phyloP scores from a whole-genome alignment of 495 filamentous ascomycete species.

The Delitschia confertaspora region DNA sequence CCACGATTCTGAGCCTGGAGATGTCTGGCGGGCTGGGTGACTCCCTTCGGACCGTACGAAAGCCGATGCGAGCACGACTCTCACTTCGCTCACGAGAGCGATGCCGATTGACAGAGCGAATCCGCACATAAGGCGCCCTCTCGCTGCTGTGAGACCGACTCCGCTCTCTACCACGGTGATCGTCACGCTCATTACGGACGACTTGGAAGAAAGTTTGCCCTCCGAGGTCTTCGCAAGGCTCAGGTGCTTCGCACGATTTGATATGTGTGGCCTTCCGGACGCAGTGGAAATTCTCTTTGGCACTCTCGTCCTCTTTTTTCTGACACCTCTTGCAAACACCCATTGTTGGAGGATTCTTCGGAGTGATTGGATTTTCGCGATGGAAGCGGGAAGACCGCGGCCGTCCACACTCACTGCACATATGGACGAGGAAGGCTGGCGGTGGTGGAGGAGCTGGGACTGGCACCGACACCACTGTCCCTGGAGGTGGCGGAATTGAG shows the following conservation, averaged over 20 bases:
- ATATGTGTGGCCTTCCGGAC: constrained; percentile 1
- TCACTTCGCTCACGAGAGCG: not conserved
- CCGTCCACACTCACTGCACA: constrained; percentile 21
- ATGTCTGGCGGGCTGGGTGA: not conserved
- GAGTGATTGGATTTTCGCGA: constrained; percentile 16
- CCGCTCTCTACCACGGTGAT: constrained; percentile 3
- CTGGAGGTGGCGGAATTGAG: constrained; percentile 4
- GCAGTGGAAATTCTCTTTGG: constrained; percentile 5
- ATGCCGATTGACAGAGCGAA: not conserved
- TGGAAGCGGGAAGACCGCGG: constrained; percentile 25
- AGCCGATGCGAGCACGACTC: constrained; percentile 8
- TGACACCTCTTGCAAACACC: constrained; percentile 21
- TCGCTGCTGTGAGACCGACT: constrained; percentile 5
- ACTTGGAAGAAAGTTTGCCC: not conserved
- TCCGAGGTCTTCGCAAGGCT: constrained; percentile 12
- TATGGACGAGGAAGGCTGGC: constrained; percentile 10
- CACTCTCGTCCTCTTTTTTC: constrained; percentile 8
- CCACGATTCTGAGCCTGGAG: too few species aligned
- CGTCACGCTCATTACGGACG: not conserved
- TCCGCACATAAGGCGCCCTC: not conserved
- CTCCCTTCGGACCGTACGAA: constrained; percentile 1
- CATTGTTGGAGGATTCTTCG: constrained; percentile 2
- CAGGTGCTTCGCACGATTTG: constrained; percentile 5
- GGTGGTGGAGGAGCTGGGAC: not conserved
- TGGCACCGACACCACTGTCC: not conserved